Base-by-base conservation (phyloP, 305 asterid genomes). In the Fraxinus platypoda region DNA sequence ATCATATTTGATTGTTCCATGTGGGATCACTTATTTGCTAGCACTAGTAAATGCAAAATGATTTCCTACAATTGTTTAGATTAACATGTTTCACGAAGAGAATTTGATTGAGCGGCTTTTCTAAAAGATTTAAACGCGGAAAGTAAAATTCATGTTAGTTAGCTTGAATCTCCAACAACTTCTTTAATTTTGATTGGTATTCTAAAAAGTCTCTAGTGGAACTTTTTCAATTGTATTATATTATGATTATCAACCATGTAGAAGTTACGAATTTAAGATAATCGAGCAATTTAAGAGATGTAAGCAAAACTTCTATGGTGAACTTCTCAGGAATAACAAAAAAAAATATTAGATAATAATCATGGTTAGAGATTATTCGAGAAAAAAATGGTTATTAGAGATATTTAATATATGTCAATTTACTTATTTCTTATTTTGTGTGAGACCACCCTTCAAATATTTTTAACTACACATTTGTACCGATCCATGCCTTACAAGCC, bases 1-100 rank as follows among this genome's bases (percentile, higher is more conserved):
- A 81, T 86, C 78, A 81, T 74, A 62, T 79, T 31, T 21, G 28
- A 57, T 31, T 37, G 76, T 59, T 35, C 81, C 76, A 17, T 43
- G 68, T 78, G 46, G 21, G 34, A 23, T 75, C 46, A 6, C 13
- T 79, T 79, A 38, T 73, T 38, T 35, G 21, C 79, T 25, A 52
- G 19, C 35, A 9, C 30, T n/a, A 54, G 64, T 7, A 54, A 62
- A 21, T 62, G 71, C 31, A 62, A 21, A 62, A 62, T 62, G 28
- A 21, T 62, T 62, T 62, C 13, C 30, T 21, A 8, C 12, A 6
- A 21, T 80, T 11, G 57, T 35, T 77, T 49, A 41, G 15, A 28
- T 46, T 4, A 35, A 23, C 8, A 9, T 15, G 52, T 19, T 54
- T 54, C 64, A 15, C 21, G 59, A 49, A 46, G 54, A 46, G n/a